Evolutionary conservation across 2,329 filamentous ascomycete species (phyloP), one percentile per base, ranked within the genome.

Genomic region (Acephala macrosclerotiorum): DNA sequence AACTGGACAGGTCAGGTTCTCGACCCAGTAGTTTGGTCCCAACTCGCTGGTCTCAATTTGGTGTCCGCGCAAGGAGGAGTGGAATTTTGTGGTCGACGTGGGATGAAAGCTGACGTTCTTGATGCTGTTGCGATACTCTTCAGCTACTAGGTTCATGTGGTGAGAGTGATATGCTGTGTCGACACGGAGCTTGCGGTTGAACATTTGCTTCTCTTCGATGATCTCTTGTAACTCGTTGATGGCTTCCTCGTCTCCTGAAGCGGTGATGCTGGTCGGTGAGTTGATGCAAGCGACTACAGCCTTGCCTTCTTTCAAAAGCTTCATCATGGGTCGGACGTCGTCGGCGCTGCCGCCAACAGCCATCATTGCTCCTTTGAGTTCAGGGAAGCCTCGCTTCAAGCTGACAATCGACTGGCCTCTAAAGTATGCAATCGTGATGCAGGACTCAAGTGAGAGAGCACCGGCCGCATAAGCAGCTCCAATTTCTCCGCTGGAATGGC

Each of bases 401-500:
- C 35, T 26, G 8, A 77, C 68, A 81, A 79, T 72, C 47, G 73
- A 57, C 68, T 69, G 58, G 14, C 77, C 72, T 64, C 79, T 63
- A 65, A 75, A 70, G 69, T 86, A 88, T 1, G 85, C 85, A 12
- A 83, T 78, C 0, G 78, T 76, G 74, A 78, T 70, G 22, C 78
- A 78, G 22, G 76, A 73, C 14, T 76, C 71, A 3, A 73, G 71
- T 4, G 72, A 72, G 0, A 82, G 58, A 2, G 75, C 71, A 1
- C 79, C 80, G 1, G 79, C 73, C 0, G 81, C 77, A 63, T 81
- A 84, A 0, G 83, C 83, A 7, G 82, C 82, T 1, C 72, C 81
- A 35, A 84, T 84, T 64, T 85, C 83, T 16, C 83, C 83, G 57
- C 76, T 79, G 0, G 81, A 84, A 68, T 85, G 83, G 0, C 83